Base-by-base conservation (phyloP, 768 basidiomycete species). In the Tricholoma bakamatsutake region DNA sequence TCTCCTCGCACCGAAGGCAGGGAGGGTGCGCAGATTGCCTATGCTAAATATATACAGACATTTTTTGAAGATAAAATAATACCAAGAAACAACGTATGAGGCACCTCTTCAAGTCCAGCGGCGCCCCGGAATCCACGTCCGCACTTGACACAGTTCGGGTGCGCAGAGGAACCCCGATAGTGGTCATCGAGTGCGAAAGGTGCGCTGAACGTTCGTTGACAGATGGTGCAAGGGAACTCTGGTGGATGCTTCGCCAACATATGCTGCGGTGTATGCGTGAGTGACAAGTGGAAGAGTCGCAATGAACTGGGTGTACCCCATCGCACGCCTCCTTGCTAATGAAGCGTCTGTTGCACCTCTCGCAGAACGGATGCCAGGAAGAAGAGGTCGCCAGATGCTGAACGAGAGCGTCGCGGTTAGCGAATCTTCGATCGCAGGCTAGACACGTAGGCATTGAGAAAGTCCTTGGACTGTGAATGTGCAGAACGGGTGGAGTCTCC, bases 61-160 rank as follows among this genome's bases (percentile, higher is more conserved):
- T 17, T 47, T 34, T 17, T 47, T 50, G 46, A 46, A 53, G 13
- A 52, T 24, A 7, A 51, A 17, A 24, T 48, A 17, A 40, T 5
- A 30, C 2, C 17, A 21, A 48, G 53, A 33, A 15, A 43, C 30
- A 28, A 51, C 39, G 28, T 27, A 6, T 10, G 15, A 50, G 69
- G 55, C 54, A 76, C 79, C 57, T 72, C 67, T 34, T 71, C 65
- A 18, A 69, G 53, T 21, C 66, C 64, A 5, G 48, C 50, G 12
- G 59, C 55, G 55, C 77, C 72, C 18, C 64, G 61, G 52, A 76
- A 79, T 0, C 77, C 79, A 34, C 70, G 64, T 6, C 74, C 73
- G 57, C 78, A 80, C n/a, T 69, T 66, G 9, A 59, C 52, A 56
- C 79, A 80, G 35, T 76, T 80, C 0, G 78, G 76, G 59, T 80